Base-by-base conservation (phyloP, 345 rosid species). In the Jatropha curcas region DNA sequence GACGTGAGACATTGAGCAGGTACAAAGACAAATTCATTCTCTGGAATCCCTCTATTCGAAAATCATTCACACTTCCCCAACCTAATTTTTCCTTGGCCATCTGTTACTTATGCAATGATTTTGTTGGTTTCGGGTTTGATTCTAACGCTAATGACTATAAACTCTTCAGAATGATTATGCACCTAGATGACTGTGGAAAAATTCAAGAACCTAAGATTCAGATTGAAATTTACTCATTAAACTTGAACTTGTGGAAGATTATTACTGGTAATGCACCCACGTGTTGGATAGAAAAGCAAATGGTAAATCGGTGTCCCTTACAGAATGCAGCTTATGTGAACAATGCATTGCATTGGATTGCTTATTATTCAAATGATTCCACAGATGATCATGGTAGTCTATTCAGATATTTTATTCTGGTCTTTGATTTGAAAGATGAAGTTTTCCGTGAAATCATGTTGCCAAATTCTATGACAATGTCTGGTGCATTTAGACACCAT, bases 311-410 rank as follows among this genome's bases (percentile, higher is more conserved):
- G 25, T 11, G 6, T 30, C 16, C 35, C 62, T 3, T 1, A n/a
- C n/a, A n/a, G n/a, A n/a, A n/a, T n/a, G n/a, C n/a, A n/a, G n/a
- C 62, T 28, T 27, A 27, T 58, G 62, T 58, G 34, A 58, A 58
- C 28, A 20, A 35, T 58, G 19, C 34, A 27, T 58, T 58, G 62
- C 62, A 58, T 58, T 58, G 62, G 62, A 22, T 58, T 4, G 19
- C 28, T 10, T n/a, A n/a, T n/a, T n/a, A n/a, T n/a, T n/a, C n/a
- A n/a, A n/a, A n/a, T n/a, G n/a, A n/a, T n/a, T n/a, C n/a, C n/a
- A n/a, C n/a, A n/a, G n/a, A n/a, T n/a, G n/a, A n/a, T n/a, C n/a
- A n/a, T n/a, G n/a, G n/a, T n/a, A n/a, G n/a, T n/a, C n/a, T n/a
- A n/a, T n/a, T n/a, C n/a, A n/a, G n/a, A n/a, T n/a, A 14, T 11